Base-by-base conservation (phyloP, 192 early-diverging fungal genomes). In the Obelidium mucronatum region DNA sequence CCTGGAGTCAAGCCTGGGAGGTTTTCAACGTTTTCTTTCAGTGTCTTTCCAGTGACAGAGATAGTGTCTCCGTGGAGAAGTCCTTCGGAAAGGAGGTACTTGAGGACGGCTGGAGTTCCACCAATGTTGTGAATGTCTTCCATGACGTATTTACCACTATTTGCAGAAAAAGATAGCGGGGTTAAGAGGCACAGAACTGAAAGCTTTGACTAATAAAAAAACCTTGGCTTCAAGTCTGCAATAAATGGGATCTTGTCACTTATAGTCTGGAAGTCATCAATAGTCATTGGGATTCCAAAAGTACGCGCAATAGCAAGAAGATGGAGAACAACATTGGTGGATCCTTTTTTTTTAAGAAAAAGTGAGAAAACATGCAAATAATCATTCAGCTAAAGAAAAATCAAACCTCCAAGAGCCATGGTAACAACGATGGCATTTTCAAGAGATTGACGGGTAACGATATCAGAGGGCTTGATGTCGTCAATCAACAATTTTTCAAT, bases 141-240 rank as follows among this genome's bases (percentile, higher is more conserved):
- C 94, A 99, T 98, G 17, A 99, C 97, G 79, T 95, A 98, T 80
- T 96, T 94, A 73, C 98, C 98, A 84, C 93, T 93, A 56, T n/a
- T n/a, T n/a, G n/a, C n/a, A n/a, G n/a, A n/a, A n/a, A n/a, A n/a
- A n/a, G 55, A 1, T 19, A n/a, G 53, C 13, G 19, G 24, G 52
- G 19, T 53, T 53, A 53, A 53, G 19, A n/a, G 52, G 19, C 52
- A 53, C 6, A 53, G 26, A 76, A 42, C 11, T 30, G 19, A 26
- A 1, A n/a, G n/a, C n/a, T n/a, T n/a, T n/a, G n/a, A n/a, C n/a
- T n/a, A 42, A 30, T 15, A 51, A n/a, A 11, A 48, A 17, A 74
- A 85, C 84, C 86, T 91, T 67, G 98, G 98, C 85, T 98, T 98
- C 76, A 99, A 84, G 86, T 99, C 95, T 30, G 98, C 98, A 85